Percentiles rank a stretch among this genome's conserved stretches.
Evolutionary conservation across 1,284 basidiomycete genomes (phyloP).

Genomic region (Agaricales sp.): DNA sequence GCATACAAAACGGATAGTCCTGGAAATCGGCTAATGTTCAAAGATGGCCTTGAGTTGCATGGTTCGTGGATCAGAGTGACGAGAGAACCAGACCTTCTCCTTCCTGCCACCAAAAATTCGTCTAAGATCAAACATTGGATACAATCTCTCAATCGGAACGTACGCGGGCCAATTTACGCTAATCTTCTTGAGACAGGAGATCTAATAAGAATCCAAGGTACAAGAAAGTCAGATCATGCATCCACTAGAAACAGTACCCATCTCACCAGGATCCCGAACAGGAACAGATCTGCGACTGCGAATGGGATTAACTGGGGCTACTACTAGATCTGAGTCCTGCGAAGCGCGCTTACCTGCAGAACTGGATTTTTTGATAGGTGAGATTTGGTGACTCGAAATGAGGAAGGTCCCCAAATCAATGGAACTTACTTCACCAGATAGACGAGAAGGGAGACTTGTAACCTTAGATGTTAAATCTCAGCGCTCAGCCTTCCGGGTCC

Average conservation of each 20-base stretch:
- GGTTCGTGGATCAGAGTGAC: too few species aligned
- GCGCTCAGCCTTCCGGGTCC: too few species aligned
- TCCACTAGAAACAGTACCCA: too few species aligned
- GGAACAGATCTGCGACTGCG: background rate
- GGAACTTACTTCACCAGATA: background rate
- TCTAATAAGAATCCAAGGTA: too few species aligned
- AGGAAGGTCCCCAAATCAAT: background rate
- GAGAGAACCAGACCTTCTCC: too few species aligned
- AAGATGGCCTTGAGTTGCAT: too few species aligned
- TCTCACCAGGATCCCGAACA: background rate
- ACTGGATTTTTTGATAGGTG: background rate
- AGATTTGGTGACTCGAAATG: background rate
- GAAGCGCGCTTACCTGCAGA: conserved; percentile 1
- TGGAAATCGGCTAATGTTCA: background rate
- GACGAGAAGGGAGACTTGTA: background rate
- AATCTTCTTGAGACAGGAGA: background rate
- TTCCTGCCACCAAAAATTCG: too few species aligned
- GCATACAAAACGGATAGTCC: background rate
- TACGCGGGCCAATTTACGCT: background rate
- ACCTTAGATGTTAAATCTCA: background rate
- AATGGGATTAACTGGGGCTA: too few species aligned
- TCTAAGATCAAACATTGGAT: too few species aligned
- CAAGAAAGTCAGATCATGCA: background rate
- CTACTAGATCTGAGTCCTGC: too few species aligned
- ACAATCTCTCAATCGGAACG: too few species aligned